Evolutionary conservation across 148 eudicot genomes (phyloP).

Genomic region (Oxyria digyna): DNA sequence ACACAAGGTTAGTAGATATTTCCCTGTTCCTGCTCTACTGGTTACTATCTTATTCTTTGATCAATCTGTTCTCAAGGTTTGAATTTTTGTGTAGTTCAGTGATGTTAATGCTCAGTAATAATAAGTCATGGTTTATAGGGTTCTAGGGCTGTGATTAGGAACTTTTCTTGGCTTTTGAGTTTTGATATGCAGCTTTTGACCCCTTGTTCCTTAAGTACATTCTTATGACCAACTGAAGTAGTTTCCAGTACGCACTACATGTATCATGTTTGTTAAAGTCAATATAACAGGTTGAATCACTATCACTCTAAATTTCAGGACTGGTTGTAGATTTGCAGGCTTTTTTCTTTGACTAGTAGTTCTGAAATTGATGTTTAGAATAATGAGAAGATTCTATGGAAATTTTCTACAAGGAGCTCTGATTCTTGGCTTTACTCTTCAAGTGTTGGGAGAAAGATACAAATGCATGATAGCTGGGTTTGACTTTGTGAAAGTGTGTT

Average conservation of each 20-base stretch:
- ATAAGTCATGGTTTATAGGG: not conserved
- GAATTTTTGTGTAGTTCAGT: not conserved
- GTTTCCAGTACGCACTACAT: not conserved
- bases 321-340: not conserved
- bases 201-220: not conserved
- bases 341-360: not conserved
- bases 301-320: not conserved
- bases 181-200: not conserved
- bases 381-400: not conserved
- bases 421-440: not conserved
- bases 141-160: not conserved
- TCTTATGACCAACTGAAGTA: not conserved
- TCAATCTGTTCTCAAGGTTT: not conserved
- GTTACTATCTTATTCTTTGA: not conserved
- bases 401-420: not conserved
- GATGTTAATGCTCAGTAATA: not conserved
- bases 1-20: conserved; percentile 31
- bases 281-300: not conserved
- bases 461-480: not conserved
- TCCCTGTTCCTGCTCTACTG: not conserved
- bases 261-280: not conserved
- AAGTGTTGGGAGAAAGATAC: not conserved
- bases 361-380: too few species aligned
- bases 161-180: not conserved
- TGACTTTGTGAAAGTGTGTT: not conserved